Evolutionary conservation across 2,329 filamentous ascomycete species (phyloP).

Genomic region (Berkeleyomyces basicola): DNA sequence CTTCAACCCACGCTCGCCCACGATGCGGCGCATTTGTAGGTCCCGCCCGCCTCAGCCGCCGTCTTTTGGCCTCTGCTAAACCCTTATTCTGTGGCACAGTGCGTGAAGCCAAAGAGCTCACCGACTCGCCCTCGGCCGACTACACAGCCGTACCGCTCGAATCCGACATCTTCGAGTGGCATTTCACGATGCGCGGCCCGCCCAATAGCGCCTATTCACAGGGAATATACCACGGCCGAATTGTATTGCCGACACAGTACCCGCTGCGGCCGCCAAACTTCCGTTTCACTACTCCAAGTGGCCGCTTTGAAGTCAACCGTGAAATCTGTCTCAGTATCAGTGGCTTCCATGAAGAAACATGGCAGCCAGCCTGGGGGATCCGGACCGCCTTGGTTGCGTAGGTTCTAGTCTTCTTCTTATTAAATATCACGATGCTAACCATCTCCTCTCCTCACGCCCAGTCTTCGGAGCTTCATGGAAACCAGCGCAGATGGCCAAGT

Average conservation of each 20-base stretch:
- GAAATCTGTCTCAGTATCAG: slow-evolving; percentile 92
- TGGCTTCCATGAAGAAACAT: slow-evolving; percentile 93
- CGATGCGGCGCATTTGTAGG: slow-evolving; percentile 68
- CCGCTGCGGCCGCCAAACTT: slow-evolving; percentile 88
- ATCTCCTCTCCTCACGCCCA: slow-evolving; percentile 13
- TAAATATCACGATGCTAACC: neutral
- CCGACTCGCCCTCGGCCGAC: slow-evolving; percentile 62
- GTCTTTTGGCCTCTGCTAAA: neutral
- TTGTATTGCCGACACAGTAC: slow-evolving; percentile 76
- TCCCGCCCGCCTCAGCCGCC: slow-evolving; percentile 11
- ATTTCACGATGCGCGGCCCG: slow-evolving; percentile 89
- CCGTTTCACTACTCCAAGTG: slow-evolving; percentile 81
- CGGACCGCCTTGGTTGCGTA: slow-evolving; percentile 63
- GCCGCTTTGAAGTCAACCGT: slow-evolving; percentile 87
- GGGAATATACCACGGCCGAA: slow-evolving; percentile 90
- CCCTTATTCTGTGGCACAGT: slow-evolving; percentile 31
- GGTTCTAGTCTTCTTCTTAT: slow-evolving; percentile 9
- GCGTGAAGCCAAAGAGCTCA: slow-evolving; percentile 80
- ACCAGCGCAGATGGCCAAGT: slow-evolving; percentile 76
- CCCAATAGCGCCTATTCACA: slow-evolving; percentile 61
- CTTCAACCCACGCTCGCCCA: slow-evolving; percentile 63
- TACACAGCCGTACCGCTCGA: slow-evolving; percentile 77
- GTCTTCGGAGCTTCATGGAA: slow-evolving; percentile 80
- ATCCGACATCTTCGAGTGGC: slow-evolving; percentile 91
- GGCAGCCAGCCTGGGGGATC: slow-evolving; percentile 97